Base-by-base conservation (phyloP, 164 flowering plant genomes). In the Macadamia integrifolia region DNA sequence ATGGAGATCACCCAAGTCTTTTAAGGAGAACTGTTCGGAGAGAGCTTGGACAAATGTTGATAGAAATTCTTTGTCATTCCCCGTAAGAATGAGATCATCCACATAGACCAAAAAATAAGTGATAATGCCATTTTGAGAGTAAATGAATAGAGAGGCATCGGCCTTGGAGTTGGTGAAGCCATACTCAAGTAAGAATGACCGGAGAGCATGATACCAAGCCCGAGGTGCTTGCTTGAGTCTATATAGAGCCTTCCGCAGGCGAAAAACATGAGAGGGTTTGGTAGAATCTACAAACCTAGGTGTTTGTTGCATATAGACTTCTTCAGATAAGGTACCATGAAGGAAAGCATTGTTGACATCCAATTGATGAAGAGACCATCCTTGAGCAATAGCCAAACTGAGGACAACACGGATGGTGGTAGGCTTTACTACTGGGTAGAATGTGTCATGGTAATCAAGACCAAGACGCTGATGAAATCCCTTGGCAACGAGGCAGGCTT, bases 361-460 rank as follows among this genome's bases (percentile, higher is more conserved):
- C 0, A 75, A 56, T 53, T 75, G 72, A 0, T 57, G 60, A 23
- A 76, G 31, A 0, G 48, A 0, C 72, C 75, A 76, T 1, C 55
- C 65, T 1, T n/a, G 50, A 1, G 42, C 0, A 1, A 66, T 6
- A 17, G 70, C 73, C 42, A 69, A 15, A 30, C 35, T 5, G 18
- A 74, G 73, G 8, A 74, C 52, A 7, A 62, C 4, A 1, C 69
- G 69, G n/a, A 72, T 62, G 1, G 75, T 71, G 1, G 69, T 60
- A 0, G 69, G 69, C n/a, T 76, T 68, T 14, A 67, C 69, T 35
- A 68, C 75, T 6, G 75, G 75, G 40, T 69, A 68, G 30, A 76
- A 76, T 1, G 72, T 76, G 0, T 64, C 62, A 6, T 11, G 6
- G 44, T 58, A 74, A 46, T 74, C 73, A 17, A 74, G 30, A 2